phyloP scores from a whole-genome alignment of 2,329 filamentous ascomycete genomes.

The Drechslerella dactyloides region DNA sequence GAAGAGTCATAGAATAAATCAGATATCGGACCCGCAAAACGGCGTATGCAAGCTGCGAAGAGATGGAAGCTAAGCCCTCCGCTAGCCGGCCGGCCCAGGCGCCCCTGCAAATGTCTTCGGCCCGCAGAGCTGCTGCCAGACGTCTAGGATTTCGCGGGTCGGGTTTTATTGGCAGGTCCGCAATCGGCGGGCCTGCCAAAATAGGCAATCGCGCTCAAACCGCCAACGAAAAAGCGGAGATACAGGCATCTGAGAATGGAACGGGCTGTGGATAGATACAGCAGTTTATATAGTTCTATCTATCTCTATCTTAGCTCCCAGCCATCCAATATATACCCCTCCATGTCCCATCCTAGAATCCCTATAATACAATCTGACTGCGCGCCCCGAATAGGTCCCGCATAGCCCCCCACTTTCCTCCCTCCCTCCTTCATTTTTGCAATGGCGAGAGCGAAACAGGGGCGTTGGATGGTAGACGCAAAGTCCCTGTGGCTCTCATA shows the following conservation, averaged over 20 bases:
- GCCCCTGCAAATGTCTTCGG: conserved; percentile 32
- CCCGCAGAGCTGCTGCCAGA: conserved; percentile 20
- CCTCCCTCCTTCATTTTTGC: not conserved
- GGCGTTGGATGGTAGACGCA: not conserved
- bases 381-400: not conserved
- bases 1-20: conserved; percentile 38
- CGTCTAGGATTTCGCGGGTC: conserved; percentile 7
- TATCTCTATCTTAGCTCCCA: conserved; percentile 20
- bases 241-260: conserved; percentile 13
- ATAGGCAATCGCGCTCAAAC: conserved; percentile 17
- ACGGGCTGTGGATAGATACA: conserved; percentile 10
- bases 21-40: conserved; percentile 8
- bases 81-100: conserved; percentile 38
- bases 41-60: conserved; percentile 3
- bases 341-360: conserved; percentile 8
- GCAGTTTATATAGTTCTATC: conserved; percentile 14
- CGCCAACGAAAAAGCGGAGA: not conserved
- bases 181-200: conserved; percentile 47
- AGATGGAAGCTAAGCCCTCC: conserved; percentile 38
- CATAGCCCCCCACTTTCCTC: conserved; percentile 19
- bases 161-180: conserved; percentile 39
- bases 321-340: not conserved
- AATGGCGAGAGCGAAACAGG: conserved; percentile 13
- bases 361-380: conserved; percentile 50
- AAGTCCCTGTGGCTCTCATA: not conserved